Conservation (phyloP, 345 rosid genomes). For the Sisymbrium altissimum region DNA sequence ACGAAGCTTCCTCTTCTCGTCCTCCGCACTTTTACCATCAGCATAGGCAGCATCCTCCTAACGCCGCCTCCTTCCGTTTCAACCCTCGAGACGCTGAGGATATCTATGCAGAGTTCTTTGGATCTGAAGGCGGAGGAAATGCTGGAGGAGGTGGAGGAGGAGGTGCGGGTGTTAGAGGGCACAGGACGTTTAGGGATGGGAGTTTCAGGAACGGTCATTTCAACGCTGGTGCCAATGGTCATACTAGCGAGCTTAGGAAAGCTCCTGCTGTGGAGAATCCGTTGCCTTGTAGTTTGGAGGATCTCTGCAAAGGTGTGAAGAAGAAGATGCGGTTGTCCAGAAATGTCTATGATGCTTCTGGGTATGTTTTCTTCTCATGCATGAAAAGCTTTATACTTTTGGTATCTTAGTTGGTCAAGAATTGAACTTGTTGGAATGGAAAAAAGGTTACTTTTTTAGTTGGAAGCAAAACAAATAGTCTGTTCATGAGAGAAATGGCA, state of each 20-base stretch:
- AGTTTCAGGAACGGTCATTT: slow-evolving; percentile 43
- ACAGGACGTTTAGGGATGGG: slow-evolving; percentile 39
- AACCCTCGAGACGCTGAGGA: slow-evolving; percentile 76
- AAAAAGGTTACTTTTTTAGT: not conserved
- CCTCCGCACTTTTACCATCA: slow-evolving; percentile 30
- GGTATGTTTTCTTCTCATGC: slow-evolving; percentile 44
- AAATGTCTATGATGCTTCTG: slow-evolving; percentile 44
- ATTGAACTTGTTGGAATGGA: not conserved
- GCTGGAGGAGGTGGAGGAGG: slow-evolving; percentile 37
- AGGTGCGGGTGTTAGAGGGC: slow-evolving; percentile 35
- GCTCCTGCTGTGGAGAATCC: slow-evolving; percentile 58
- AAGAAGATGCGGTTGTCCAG: slow-evolving; percentile 80
- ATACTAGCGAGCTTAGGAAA: slow-evolving; percentile 35
- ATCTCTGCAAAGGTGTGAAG: slow-evolving; percentile 68
- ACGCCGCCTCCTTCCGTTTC: slow-evolving; percentile 49
- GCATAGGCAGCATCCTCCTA: slow-evolving; percentile 40
- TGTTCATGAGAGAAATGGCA: not conserved
- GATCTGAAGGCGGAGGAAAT: slow-evolving; percentile 45
- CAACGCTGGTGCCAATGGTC: not conserved
- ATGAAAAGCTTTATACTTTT: not conserved
- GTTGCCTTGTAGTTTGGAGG: slow-evolving; percentile 82
- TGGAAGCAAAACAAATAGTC: not conserved
- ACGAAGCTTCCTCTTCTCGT: slow-evolving; percentile 38
- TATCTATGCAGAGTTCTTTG: slow-evolving; percentile 77
- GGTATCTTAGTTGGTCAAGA: not conserved